Evolutionary conservation across 305 asterid species (phyloP), one percentile per base, ranked within the genome.

Genomic region (Fraxinus floribunda): DNA sequence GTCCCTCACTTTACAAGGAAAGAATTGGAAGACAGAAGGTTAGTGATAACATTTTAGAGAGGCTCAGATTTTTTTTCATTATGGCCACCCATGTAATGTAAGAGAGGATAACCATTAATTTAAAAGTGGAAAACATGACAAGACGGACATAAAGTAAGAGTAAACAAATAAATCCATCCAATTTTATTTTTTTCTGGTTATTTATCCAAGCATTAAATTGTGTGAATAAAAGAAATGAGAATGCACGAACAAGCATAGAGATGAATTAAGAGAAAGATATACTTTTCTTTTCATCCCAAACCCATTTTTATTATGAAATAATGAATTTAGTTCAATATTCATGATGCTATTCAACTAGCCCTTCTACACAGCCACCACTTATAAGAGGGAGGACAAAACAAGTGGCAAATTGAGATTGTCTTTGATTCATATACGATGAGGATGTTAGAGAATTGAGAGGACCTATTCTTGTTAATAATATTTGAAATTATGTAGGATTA

Each of bases 1-100:
- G 92, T 89, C 90, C 77, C 84, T 84, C 93, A 88, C 94, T 87
- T 89, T 90, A 86, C 87, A 82, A 85, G 89, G 92, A 79, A 70
- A 84, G 86, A 84, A 89, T 87, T 89, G 86, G 86, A 87, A 86
- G 88, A 79, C 68, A 24, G 26, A 24, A 24, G 26, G 26, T 1
- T 81, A 52, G 83, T 74, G 89, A 84, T 85, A 83, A 79, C 77
- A 82, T 70, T 84, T 82, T 46, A 81, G 85, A 78, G 82, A 82
- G 64, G 85, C 77, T 84, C 76, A 85, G 77, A 78, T 29, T 41
- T 41, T 78, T 77, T 41, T 62, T 66, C 75, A 84, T 86, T 79
- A 86, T 84, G 82, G 88, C 82, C 82, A 77, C 84, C 82, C 79
- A 84, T 84, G 79, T 84, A 80, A 85, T 84, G 79, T 84, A 80